These are phyloP conservation scores for Diaporthe australafricana DNA, from an alignment of 2,329 filamentous ascomycete genomes.

Conservation along the genomic window DNA sequence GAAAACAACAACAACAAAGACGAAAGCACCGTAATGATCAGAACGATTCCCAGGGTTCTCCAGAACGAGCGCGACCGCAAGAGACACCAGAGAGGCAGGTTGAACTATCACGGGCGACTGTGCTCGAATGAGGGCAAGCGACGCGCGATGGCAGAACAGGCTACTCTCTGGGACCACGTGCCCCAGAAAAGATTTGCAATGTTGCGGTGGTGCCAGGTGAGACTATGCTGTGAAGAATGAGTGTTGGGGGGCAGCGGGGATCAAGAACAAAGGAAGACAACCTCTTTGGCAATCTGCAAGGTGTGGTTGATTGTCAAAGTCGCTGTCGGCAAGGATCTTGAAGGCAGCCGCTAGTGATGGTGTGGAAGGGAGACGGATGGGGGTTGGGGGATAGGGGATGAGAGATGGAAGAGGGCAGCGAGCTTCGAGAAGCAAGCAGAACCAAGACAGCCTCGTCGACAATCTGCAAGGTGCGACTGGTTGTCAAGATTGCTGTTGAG, in stretches of 20 bases:
- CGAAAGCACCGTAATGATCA: neutral
- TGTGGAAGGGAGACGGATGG: no score
- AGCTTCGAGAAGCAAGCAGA: neutral
- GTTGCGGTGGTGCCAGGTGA: neutral
- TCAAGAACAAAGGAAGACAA: neutral
- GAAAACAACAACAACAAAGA: neutral
- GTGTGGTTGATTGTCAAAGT: no score
- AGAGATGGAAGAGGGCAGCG: no score
- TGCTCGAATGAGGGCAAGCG: slow-evolving; percentile 5
- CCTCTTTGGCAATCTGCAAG: no score
- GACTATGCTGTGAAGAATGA: neutral
- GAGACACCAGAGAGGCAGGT: neutral
- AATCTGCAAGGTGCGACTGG: no score
- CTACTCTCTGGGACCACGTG: neutral
- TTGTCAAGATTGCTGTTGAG: neutral
- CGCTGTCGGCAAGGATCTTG: no score
- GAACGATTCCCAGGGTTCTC: slow-evolving; percentile 2
- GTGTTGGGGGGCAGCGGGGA: neutral
- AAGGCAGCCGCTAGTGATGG: no score
- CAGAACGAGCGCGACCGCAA: neutral
- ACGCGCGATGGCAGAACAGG: slow-evolving; percentile 5
- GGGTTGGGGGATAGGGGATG: no score
- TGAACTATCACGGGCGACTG: slow-evolving; percentile 20
- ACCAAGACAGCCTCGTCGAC: neutral
- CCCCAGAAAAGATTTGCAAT: neutral